Evolutionary conservation across 345 rosid species (phyloP), one percentile per base, ranked within the genome.

Genomic region (Luvunga scandens): DNA sequence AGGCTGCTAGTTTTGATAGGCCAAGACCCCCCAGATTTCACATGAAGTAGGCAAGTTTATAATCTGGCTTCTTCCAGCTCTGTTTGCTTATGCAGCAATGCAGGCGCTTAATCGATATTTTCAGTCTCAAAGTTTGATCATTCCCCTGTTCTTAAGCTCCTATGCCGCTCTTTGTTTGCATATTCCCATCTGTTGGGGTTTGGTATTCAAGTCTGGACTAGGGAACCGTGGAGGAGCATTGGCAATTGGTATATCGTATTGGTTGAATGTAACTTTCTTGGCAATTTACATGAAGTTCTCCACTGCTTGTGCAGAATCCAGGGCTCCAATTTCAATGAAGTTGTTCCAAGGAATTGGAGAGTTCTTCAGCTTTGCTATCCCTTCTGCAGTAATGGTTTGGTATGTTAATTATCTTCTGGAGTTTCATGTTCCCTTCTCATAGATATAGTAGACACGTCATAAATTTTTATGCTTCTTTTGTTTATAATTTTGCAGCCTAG

Each of bases 311-410:
- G 83, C 75, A 0, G 89, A 83, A 82, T 84, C 87, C 25, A 82
- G 87, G 14, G 88, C 66, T n/a, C 57, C 83, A 0, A 75, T 92
- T 77, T 79, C 89, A 10, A 81, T 77, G 86, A 89, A 83, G 59
- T 38, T 86, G 60, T 87, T 91, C 68, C 48, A 64, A 25, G 91
- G 92, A 62, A 83, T 87, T 66, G 61, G 80, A 70, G 90, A 86
- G 84, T 92, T 92, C 74, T 91, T 92, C 68, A 88, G 88, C 48
- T 91, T 88, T 71, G 97, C 92, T 27, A 75, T 92, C 77, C 92
- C 94, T 64, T 89, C 94, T 76, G 90, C 94, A 13, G 80, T 86
- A 4, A 92, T 91, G 97, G 78, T 91, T 81, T 92, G 97, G 97
- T 91, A 91, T 7, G 9, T 66, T n/a, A 21, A 25, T 28, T 5